phyloP scores from a whole-genome alignment of 2,329 filamentous ascomycete species.

The Paecilomyces fulvus region DNA sequence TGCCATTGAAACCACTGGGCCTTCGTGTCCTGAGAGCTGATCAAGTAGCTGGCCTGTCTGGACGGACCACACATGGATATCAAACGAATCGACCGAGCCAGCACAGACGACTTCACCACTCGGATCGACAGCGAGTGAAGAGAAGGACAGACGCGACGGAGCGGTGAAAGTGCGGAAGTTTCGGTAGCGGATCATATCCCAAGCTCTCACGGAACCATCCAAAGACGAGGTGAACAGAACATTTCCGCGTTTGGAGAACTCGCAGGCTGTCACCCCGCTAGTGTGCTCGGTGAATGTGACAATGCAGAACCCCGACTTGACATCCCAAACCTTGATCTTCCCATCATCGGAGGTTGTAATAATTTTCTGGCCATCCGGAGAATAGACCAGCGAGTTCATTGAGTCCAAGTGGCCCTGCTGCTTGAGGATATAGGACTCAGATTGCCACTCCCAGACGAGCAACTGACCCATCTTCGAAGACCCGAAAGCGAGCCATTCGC shows the following conservation, averaged over 20 bases:
- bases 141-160: constrained; percentile 82
- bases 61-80: constrained; percentile 97
- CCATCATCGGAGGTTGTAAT: constrained; percentile 94
- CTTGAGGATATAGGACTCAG: constrained; percentile 96
- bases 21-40: constrained; percentile 83
- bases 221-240: constrained; percentile 92
- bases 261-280: constrained; percentile 81
- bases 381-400: constrained; percentile 88
- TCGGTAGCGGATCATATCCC: constrained; percentile 91
- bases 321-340: constrained; percentile 98
- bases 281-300: constrained; percentile 98
- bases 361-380: constrained; percentile 85
- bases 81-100: constrained; percentile 89
- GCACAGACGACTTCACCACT: constrained; percentile 95
- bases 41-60: constrained; percentile 95
- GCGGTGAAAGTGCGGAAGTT: constrained; percentile 98
- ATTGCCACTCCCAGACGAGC: constrained; percentile 99
- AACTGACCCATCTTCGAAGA: constrained; percentile 91
- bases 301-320: constrained; percentile 91
- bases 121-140: constrained; percentile 90
- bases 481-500: constrained; percentile 95
- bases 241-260: constrained; percentile 91
- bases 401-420: constrained; percentile 96
- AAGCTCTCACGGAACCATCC: constrained; percentile 88
- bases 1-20: constrained; percentile 77